These are phyloP conservation scores for Microbotryomycetes sp. DNA, from an alignment of 1,284 basidiomycete genomes.

Conservation along the genomic window DNA sequence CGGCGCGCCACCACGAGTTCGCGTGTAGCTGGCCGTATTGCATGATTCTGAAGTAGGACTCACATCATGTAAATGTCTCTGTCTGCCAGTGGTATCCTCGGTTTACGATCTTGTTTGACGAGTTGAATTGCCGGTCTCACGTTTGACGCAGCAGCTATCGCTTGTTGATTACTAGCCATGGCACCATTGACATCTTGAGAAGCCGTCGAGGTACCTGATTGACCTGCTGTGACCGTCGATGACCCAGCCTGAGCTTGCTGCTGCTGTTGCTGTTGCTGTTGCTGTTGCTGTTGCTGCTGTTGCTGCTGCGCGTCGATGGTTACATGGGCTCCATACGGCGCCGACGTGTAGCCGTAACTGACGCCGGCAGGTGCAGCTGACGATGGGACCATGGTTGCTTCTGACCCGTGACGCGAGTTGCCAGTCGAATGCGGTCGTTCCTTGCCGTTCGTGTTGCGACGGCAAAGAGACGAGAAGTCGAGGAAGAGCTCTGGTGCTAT, in stretches of 20 bases:
- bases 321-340: background rate
- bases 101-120: background rate
- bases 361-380: background rate
- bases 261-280: background rate
- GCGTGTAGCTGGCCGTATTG: background rate
- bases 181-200: background rate
- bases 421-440: no score
- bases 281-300: background rate
- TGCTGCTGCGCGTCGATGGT: background rate
- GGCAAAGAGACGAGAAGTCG: no score
- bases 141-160: background rate
- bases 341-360: background rate
- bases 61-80: constrained; percentile 15
- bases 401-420: no score
- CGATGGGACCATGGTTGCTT: no score
- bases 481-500: no score
- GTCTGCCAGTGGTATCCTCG: constrained; percentile 10
- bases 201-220: background rate
- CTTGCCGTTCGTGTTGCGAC: no score
- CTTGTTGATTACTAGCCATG: no score
- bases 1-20: background rate
- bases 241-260: background rate
- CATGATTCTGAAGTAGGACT: background rate
- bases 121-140: background rate
- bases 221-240: background rate